Evolutionary conservation across 768 basidiomycete genomes (phyloP).

Genomic region (Pleurotus salmoneostramineus): DNA sequence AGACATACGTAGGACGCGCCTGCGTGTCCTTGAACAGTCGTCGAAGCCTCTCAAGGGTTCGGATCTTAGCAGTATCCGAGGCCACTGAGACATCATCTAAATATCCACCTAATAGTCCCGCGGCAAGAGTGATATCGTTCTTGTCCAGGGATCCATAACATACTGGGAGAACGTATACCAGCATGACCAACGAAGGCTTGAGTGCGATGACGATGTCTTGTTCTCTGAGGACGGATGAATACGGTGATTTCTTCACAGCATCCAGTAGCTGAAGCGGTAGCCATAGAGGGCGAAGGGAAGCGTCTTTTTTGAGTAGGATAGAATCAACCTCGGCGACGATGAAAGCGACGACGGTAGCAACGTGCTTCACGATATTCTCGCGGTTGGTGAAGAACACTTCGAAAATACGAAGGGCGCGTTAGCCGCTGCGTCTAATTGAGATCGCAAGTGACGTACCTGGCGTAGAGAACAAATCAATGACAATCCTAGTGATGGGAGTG

Average conservation of each 20-base stretch:
- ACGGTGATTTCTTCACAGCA: conserved; percentile 18
- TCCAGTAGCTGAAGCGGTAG: conserved; percentile 28
- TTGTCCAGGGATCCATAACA: conserved; percentile 11
- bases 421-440: not conserved
- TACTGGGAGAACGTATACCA: conserved; percentile 43
- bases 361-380: conserved; percentile 26
- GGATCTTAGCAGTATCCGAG: not conserved
- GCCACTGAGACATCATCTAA: not conserved
- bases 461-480: conserved; percentile 33
- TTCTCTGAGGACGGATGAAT: conserved; percentile 9
- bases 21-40: conserved; percentile 24
- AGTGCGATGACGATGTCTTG: conserved; percentile 14
- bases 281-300: conserved; percentile 18
- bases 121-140: conserved; percentile 35
- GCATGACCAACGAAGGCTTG: conserved; percentile 42
- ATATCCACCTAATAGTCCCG: conserved; percentile 28
- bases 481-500: conserved; percentile 23
- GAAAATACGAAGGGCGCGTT: not conserved
- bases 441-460: conserved; percentile 31
- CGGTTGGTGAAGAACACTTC: conserved; percentile 31
- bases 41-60: not conserved
- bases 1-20: conserved; percentile 29
- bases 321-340: conserved; percentile 31
- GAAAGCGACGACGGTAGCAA: conserved; percentile 26
- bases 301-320: conserved; percentile 24